Evolutionary conservation across 306 rosid genomes (phyloP).

Genomic region (Myrica gale): DNA sequence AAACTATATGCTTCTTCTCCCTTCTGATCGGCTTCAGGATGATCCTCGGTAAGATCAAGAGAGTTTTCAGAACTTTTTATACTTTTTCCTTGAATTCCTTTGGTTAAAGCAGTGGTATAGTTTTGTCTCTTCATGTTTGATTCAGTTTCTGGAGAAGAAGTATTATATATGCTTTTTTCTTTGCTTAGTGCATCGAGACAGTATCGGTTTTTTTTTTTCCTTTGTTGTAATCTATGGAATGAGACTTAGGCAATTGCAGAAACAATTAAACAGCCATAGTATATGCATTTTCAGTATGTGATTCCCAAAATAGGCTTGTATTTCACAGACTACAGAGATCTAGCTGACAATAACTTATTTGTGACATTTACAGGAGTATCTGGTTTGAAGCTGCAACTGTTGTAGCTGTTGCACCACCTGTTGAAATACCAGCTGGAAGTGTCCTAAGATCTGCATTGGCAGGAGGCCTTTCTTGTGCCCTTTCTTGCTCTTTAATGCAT

Average conservation of each 20-base stretch:
- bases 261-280: neutral
- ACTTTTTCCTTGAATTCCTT: slow-evolving; percentile 7
- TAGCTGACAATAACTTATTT: slow-evolving; percentile 28
- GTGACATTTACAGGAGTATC: slow-evolving; percentile 66
- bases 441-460: slow-evolving; percentile 98
- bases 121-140: neutral
- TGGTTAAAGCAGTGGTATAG: neutral
- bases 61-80: neutral
- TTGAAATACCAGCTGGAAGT: slow-evolving; percentile 90
- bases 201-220: neutral
- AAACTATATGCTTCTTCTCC: slow-evolving; percentile 95
- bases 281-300: neutral
- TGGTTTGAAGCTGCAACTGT: slow-evolving; percentile 99
- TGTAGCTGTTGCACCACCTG: slow-evolving; percentile 95
- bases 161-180: neutral
- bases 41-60: slow-evolving; percentile 82
- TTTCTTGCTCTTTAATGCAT: slow-evolving; percentile 85
- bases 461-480: slow-evolving; percentile 96
- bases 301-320: neutral
- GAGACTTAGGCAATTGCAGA: slow-evolving; percentile 6
- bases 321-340: slow-evolving; percentile 12
- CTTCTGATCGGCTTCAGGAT: slow-evolving; percentile 95
- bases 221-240: neutral
- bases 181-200: neutral
- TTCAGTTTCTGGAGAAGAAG: neutral